phyloP scores from a whole-genome alignment of 371 early-diverging fungal genomes.

The Lichtheimia corymbifera region DNA sequence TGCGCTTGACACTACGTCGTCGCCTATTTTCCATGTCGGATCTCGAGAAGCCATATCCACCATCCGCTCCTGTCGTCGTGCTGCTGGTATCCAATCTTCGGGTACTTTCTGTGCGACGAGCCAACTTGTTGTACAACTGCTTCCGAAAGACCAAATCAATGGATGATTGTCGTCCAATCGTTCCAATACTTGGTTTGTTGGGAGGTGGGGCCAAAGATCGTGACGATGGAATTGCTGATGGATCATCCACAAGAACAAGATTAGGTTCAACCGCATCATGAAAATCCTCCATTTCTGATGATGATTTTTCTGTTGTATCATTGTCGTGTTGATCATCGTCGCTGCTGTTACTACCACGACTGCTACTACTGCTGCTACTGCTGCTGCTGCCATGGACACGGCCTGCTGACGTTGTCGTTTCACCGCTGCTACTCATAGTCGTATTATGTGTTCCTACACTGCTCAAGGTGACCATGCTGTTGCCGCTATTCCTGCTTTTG shows the following conservation, averaged over 20 bases:
- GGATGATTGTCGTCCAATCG: slow-evolving; percentile 28
- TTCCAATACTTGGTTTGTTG: neutral
- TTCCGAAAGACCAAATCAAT: slow-evolving; percentile 32
- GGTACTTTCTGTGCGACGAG: slow-evolving; percentile 17
- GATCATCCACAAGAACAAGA: slow-evolving; percentile 25
- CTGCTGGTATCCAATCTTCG: slow-evolving; percentile 6
- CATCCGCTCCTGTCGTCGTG: neutral
- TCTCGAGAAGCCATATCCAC: slow-evolving; percentile 29
- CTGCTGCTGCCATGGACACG: neutral
- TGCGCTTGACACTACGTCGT: slow-evolving; percentile 9
- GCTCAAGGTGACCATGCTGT: slow-evolving; percentile 5
- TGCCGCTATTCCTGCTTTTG: slow-evolving; percentile 18
- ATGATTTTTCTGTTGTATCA: slow-evolving; percentile 1
- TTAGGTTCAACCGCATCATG: slow-evolving; percentile 43
- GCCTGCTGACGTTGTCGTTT: neutral
- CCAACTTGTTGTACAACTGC: slow-evolving; percentile 24
- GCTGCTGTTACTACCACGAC: neutral
- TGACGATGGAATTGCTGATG: slow-evolving; percentile 1
- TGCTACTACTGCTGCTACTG: too few species aligned
- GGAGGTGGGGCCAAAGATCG: neutral
- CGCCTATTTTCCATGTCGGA: slow-evolving; percentile 28
- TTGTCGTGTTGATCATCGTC: slow-evolving; percentile 4
- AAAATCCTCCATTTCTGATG: slow-evolving; percentile 19
- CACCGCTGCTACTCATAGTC: neutral
- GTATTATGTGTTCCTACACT: slow-evolving; percentile 7